phyloP scores from a whole-genome alignment of 2,329 filamentous ascomycete genomes.

The Cladophialophora bantiana region DNA sequence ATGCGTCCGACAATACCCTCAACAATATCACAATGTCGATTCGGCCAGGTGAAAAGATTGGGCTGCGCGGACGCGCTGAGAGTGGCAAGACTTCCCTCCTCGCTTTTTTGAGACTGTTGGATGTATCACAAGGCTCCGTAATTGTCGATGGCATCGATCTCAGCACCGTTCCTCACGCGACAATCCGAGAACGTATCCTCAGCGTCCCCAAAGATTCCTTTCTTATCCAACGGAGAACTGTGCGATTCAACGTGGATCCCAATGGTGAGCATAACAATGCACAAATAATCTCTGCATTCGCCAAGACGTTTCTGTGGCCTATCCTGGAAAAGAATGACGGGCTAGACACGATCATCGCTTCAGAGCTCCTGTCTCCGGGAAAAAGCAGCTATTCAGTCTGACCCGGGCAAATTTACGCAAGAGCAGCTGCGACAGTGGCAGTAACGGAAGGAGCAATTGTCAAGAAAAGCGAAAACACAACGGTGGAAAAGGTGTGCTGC shows the following conservation, averaged over 20 bases:
- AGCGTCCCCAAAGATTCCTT: slow-evolving; percentile 42
- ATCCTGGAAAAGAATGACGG: slow-evolving; percentile 49
- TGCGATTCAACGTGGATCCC: slow-evolving; percentile 57
- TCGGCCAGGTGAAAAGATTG: slow-evolving; percentile 50
- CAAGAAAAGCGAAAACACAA: neutral
- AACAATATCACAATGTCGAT: slow-evolving; percentile 57
- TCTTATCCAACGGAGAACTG: slow-evolving; percentile 46
- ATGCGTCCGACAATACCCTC: slow-evolving; percentile 46
- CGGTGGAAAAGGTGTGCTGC: slow-evolving; percentile 15
- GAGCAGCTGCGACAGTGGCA: slow-evolving; percentile 11
- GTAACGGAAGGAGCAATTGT: slow-evolving; percentile 44
- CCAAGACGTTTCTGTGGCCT: slow-evolving; percentile 55
- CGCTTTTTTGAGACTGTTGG: slow-evolving; percentile 53
- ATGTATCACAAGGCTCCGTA: slow-evolving; percentile 50
- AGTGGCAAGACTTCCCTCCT: slow-evolving; percentile 55
- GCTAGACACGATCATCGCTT: slow-evolving; percentile 52
- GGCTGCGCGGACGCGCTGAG: slow-evolving; percentile 51
- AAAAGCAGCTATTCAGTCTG: slow-evolving; percentile 69
- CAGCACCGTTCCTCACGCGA: slow-evolving; percentile 52
- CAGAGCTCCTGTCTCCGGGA: slow-evolving; percentile 63
- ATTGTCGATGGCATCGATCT: slow-evolving; percentile 54
- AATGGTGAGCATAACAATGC: slow-evolving; percentile 47
- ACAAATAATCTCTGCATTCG: slow-evolving; percentile 53
- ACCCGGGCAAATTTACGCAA: slow-evolving; percentile 63
- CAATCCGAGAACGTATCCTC: slow-evolving; percentile 31